Evolutionary conservation across 768 basidiomycete species (phyloP).

Genomic region (Termitomyces sp.): DNA sequence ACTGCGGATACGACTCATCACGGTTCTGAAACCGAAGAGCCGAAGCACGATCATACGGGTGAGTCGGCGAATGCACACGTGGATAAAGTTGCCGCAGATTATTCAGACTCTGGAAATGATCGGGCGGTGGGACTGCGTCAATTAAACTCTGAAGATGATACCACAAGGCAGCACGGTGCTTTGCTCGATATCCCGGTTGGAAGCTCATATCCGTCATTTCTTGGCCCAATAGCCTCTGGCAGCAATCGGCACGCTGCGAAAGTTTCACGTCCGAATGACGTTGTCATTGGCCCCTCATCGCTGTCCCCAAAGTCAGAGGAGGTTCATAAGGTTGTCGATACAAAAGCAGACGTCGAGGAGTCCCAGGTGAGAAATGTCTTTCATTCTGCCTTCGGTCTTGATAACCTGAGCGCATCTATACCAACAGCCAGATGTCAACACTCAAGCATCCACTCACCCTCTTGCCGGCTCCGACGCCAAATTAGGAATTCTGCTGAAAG

Average conservation of each 20-base stretch:
- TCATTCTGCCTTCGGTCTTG: background rate
- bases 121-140: background rate
- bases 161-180: background rate
- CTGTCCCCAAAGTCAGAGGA: too few relatives aligned
- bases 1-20: background rate
- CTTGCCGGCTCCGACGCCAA: constrained; percentile 11
- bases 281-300: background rate
- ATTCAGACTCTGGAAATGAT: background rate
- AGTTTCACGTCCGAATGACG: background rate
- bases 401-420: background rate
- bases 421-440: constrained; percentile 10
- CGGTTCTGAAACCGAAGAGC: background rate
- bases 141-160: background rate
- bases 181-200: background rate
- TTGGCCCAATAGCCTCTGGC: background rate
- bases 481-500: constrained; percentile 16
- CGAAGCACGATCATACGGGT: background rate
- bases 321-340: background rate
- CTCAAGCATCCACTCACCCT: constrained; percentile 15
- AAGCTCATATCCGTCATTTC: background rate
- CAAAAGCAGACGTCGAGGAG: background rate
- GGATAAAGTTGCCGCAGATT: background rate
- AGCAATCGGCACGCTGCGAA: background rate
- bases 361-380: constrained; percentile 1
- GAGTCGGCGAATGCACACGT: background rate